A percentile compares a stretch with the other conserved stretches of the same genome.
Conservation (phyloP, 108 stramenopile genomes). For the Skeletonema menzelii region DNA sequence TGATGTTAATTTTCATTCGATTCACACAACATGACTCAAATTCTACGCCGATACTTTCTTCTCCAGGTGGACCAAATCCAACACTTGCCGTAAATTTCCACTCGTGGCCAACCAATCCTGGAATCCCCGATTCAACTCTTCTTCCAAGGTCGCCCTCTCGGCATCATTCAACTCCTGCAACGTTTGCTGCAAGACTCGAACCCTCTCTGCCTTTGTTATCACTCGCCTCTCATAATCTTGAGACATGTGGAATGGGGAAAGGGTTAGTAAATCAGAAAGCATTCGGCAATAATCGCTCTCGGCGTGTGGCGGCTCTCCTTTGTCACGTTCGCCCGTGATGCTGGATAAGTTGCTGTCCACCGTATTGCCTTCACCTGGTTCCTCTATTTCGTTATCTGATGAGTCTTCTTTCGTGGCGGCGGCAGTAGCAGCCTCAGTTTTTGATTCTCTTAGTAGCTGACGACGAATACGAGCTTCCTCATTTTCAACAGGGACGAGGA, state of each 20-base stretch:
- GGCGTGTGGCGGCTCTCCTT: constrained; percentile 23
- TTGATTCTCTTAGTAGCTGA: constrained; percentile 36
- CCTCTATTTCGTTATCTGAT: constrained; percentile 17
- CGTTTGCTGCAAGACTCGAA: constrained; percentile 68
- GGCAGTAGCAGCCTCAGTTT: constrained; percentile 36
- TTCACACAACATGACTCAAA: background rate
- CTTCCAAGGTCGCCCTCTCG: constrained; percentile 67
- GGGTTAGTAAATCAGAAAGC: constrained; percentile 70
- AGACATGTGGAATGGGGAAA: constrained; percentile 85
- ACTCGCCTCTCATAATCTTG: constrained; percentile 81
- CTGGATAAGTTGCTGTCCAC: constrained; percentile 35
- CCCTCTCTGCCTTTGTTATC: constrained; percentile 72
- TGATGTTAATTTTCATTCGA: background rate
- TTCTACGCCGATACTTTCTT: constrained; percentile 19
- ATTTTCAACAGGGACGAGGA: constrained; percentile 74
- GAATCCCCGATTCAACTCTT: constrained; percentile 82
- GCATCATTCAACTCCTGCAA: constrained; percentile 70
- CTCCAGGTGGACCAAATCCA: constrained; percentile 90
- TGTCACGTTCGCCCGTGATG: constrained; percentile 37
- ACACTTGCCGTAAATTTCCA: constrained; percentile 90
- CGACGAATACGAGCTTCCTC: constrained; percentile 61
- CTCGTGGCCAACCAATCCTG: constrained; percentile 91
- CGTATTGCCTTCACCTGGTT: constrained; percentile 23
- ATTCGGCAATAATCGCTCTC: constrained; percentile 83
- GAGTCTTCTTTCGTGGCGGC: constrained; percentile 9